Evolutionary conservation across 1,284 basidiomycete species (phyloP).

Genomic region (Nidula niveotomentosa): DNA sequence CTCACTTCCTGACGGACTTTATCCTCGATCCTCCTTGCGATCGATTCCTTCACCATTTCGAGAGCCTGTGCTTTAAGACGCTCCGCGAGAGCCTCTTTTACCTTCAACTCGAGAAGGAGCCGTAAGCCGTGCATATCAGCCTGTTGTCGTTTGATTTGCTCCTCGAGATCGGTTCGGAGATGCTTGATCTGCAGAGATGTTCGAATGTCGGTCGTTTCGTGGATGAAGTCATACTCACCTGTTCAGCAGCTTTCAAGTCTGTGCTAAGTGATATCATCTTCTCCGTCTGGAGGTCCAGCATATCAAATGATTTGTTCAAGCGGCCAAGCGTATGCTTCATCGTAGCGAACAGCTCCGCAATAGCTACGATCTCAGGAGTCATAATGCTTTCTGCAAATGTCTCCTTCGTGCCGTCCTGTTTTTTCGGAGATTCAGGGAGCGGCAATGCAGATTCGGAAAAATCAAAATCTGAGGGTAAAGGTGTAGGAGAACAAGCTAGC

Average conservation of each 20-base stretch:
- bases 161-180: conserved; percentile 32
- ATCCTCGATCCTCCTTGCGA: conserved; percentile 34
- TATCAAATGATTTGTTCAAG: conserved; percentile 40
- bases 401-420: not conserved
- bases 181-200: conserved; percentile 32
- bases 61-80: conserved; percentile 35
- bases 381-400: not conserved
- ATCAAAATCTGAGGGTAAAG: not conserved
- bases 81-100: conserved; percentile 37
- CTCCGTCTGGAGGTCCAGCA: conserved; percentile 42
- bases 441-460: not conserved
- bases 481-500: not conserved
- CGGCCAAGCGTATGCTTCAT: conserved; percentile 40
- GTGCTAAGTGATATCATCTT: conserved; percentile 40
- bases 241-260: conserved; percentile 39
- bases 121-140: conserved; percentile 33
- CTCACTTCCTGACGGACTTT: conserved; percentile 16
- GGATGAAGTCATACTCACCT: conserved; percentile 26
- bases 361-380: conserved; percentile 34
- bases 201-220: too few species aligned
- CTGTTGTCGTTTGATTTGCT: conserved; percentile 37
- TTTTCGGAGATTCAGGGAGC: not conserved
- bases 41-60: conserved; percentile 31
- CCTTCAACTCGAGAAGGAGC: conserved; percentile 29
- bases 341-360: conserved; percentile 39